Evolutionary conservation across 495 filamentous ascomycete species (phyloP).

Genomic region (Hypoxylon intermedium): DNA sequence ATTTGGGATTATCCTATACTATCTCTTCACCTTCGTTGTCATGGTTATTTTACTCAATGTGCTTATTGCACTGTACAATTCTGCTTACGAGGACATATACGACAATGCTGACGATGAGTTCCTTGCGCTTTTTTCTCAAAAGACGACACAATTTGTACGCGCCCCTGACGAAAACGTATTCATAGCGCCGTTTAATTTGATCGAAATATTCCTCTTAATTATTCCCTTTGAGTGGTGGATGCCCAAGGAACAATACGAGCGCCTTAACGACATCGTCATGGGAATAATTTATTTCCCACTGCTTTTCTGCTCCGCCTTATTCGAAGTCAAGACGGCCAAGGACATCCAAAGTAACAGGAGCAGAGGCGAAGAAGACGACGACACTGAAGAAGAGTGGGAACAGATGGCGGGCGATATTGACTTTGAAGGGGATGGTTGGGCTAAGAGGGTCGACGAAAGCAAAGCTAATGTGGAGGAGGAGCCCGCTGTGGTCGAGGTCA

Average conservation of each 20-base stretch:
- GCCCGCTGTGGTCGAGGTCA: slow-evolving; percentile 69
- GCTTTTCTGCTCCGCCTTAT: slow-evolving; percentile 75
- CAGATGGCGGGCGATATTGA: slow-evolving; percentile 74
- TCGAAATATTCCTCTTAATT: slow-evolving; percentile 82
- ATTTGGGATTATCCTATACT: slow-evolving; percentile 90
- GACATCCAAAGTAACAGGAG: slow-evolving; percentile 74
- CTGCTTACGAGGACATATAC: slow-evolving; percentile 94
- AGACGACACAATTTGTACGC: slow-evolving; percentile 94
- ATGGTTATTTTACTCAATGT: slow-evolving; percentile 94
- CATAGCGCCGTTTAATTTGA: slow-evolving; percentile 92
- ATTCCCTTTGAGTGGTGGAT: slow-evolving; percentile 98
- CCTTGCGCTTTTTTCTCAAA: slow-evolving; percentile 86
- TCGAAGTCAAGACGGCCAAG: slow-evolving; percentile 74
- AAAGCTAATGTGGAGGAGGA: slow-evolving; percentile 81
- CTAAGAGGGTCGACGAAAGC: slow-evolving; percentile 71
- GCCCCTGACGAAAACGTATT: slow-evolving; percentile 98
- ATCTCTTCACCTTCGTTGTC: slow-evolving; percentile 95
- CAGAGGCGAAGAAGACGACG: slow-evolving; percentile 88
- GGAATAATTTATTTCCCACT: slow-evolving; percentile 83
- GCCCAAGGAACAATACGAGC: slow-evolving; percentile 68
- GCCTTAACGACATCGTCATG: slow-evolving; percentile 88
- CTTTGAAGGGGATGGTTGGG: slow-evolving; percentile 82
- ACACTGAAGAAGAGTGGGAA: slow-evolving; percentile 91
- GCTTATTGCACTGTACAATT: slow-evolving; percentile 95
- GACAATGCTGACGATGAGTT: slow-evolving; percentile 94